Evolutionary conservation across 108 stramenopile species (phyloP).

Genomic region (Mayamaea pseudoterrestris): DNA sequence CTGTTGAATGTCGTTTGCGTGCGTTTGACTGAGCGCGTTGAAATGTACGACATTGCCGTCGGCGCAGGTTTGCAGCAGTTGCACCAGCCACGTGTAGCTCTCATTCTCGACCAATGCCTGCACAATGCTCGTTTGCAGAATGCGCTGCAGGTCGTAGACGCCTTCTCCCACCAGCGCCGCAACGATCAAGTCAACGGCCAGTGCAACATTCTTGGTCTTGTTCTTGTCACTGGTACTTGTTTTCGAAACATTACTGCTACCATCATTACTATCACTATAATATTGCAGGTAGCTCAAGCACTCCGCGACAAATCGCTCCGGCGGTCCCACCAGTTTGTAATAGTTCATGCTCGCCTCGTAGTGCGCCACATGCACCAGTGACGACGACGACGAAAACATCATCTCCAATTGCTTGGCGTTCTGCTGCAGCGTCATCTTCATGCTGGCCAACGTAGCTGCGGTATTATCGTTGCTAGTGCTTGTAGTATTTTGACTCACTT

Average conservation of each 20-base stretch:
- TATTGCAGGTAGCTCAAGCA: conserved; percentile 84
- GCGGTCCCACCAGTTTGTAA: conserved; percentile 90
- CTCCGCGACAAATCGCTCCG: conserved; percentile 86
- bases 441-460: conserved; percentile 21
- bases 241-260: not conserved
- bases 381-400: conserved; percentile 28
- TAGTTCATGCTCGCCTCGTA: conserved; percentile 84
- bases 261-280: conserved; percentile 1
- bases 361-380: conserved; percentile 83
- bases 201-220: conserved; percentile 8
- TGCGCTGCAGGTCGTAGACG: conserved; percentile 94
- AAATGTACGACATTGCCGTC: conserved; percentile 82
- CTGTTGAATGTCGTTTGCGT: conserved; percentile 44
- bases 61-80: conserved; percentile 75
- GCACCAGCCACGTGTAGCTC: conserved; percentile 72
- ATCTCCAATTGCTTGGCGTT: conserved; percentile 46
- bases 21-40: conserved; percentile 35
- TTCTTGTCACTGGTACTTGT: not conserved
- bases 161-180: conserved; percentile 95
- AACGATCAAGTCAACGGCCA: conserved; percentile 87
- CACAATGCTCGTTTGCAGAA: conserved; percentile 77
- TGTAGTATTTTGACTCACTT: conserved; percentile 7
- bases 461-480: conserved; percentile 4
- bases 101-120: conserved; percentile 50
- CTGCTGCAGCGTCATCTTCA: conserved; percentile 37